Conservation (phyloP, 139 green algal species). For the Chlorella sorokiniana region DNA sequence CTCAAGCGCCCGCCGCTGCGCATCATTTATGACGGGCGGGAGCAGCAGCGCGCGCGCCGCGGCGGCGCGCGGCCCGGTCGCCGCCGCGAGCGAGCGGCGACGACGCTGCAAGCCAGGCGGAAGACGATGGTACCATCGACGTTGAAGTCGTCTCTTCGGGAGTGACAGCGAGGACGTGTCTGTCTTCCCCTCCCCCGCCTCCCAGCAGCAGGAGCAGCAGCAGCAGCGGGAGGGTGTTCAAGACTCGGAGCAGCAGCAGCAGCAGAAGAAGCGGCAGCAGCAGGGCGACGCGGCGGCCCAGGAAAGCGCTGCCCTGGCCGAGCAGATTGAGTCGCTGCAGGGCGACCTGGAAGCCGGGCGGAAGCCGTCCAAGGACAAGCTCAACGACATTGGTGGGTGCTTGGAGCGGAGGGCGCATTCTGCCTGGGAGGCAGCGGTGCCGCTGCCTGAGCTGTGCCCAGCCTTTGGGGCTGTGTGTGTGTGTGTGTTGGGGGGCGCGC, state of each 20-base stretch:
- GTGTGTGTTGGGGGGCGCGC: neutral
- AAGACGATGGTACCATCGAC: neutral
- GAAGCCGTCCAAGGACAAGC: neutral
- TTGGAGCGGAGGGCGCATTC: neutral
- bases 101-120: neutral
- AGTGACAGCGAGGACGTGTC: slow-evolving; percentile 21
- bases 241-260: neutral
- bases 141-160: neutral
- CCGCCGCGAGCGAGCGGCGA: neutral
- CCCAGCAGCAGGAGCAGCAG: neutral
- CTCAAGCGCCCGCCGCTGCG: slow-evolving; percentile 25
- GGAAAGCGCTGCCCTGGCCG: slow-evolving; percentile 2
- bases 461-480: neutral
- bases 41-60: slow-evolving; percentile 7
- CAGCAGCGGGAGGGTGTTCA: neutral
- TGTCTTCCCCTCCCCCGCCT: neutral
- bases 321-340: neutral
- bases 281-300: neutral
- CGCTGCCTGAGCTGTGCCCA: no score
- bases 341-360: neutral
- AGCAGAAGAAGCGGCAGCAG: slow-evolving; percentile 1
- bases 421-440: no score
- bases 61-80: neutral
- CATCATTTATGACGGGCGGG: slow-evolving; percentile 26
- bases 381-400: neutral